phyloP scores from a whole-genome alignment of 257 asterid genomes.

The Penstemon eatonii region DNA sequence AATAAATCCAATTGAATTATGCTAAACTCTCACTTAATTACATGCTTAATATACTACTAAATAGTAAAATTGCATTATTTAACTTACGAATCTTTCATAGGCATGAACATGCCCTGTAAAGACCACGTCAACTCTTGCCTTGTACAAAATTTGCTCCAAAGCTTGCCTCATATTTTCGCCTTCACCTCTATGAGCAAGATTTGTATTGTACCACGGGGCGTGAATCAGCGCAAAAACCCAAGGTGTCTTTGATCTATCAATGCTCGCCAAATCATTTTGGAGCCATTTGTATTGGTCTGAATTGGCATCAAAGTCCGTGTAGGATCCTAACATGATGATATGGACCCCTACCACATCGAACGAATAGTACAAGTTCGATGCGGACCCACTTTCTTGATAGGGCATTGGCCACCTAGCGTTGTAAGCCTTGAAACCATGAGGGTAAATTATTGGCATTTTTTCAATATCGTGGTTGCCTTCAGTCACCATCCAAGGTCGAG shows the following conservation, averaged over 20 bases:
- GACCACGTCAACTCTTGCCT: constrained; percentile 81
- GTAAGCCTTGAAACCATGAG: constrained; percentile 66
- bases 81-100: constrained; percentile 75
- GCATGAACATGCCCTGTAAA: constrained; percentile 97
- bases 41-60: background rate
- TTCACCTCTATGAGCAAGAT: constrained; percentile 82
- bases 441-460: constrained; percentile 53
- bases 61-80: background rate
- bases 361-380: constrained; percentile 69
- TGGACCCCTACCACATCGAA: constrained; percentile 67
- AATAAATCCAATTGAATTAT: background rate
- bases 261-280: constrained; percentile 64
- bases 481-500: constrained; percentile 90
- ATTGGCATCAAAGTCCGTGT: constrained; percentile 52
- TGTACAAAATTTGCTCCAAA: constrained; percentile 63
- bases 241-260: constrained; percentile 79
- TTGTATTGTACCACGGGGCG: constrained; percentile 88
- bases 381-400: constrained; percentile 55
- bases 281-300: constrained; percentile 77
- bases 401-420: constrained; percentile 84
- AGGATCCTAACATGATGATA: constrained; percentile 75
- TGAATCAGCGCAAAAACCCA: constrained; percentile 88
- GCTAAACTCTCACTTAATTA: background rate
- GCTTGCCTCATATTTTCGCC: constrained; percentile 96
- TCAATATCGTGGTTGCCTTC: constrained; percentile 86